A percentile compares a stretch with the other conserved stretches of the same genome.
These are phyloP conservation scores for Trichoderma guizhouense DNA, from an alignment of 2,329 filamentous ascomycete species.

Conservation along the genomic window DNA sequence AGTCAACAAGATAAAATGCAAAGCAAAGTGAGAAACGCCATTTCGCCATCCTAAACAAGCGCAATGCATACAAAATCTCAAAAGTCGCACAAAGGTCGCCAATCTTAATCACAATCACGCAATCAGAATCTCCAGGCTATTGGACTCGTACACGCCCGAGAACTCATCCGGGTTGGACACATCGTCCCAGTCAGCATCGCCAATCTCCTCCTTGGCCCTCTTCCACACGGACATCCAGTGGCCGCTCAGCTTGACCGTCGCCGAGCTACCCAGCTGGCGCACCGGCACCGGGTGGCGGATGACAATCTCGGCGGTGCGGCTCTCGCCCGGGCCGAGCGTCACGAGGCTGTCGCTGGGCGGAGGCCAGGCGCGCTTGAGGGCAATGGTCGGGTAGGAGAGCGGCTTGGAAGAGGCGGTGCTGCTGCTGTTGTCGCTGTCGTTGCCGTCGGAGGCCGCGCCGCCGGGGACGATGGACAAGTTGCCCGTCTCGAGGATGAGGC, in stretches of 20 bases:
- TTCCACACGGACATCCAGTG: constrained; percentile 38
- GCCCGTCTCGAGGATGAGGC: constrained; percentile 34
- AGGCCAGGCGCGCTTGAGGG: constrained; percentile 35
- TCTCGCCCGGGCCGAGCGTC: constrained; percentile 35
- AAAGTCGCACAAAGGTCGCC: not conserved
- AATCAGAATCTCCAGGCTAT: constrained; percentile 18
- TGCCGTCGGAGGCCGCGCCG: not conserved
- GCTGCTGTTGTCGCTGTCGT: not conserved
- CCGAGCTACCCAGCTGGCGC: constrained; percentile 30
- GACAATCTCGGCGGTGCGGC: constrained; percentile 31
- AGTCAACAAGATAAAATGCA: not conserved
- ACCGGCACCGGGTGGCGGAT: constrained; percentile 33
- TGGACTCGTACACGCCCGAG: constrained; percentile 16
- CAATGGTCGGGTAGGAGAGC: constrained; percentile 32
- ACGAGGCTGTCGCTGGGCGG: constrained; percentile 33
- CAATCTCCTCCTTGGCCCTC: constrained; percentile 22
- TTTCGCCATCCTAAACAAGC: not conserved
- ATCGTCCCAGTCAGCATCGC: constrained; percentile 17
- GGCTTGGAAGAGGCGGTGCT: constrained; percentile 16
- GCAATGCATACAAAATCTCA: not conserved
- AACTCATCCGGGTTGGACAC: constrained; percentile 14
- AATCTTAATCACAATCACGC: not conserved
- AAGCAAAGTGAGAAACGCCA: not conserved
- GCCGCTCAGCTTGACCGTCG: constrained; percentile 33
- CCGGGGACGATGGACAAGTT: constrained; percentile 32